Evolutionary conservation across 2,329 filamentous ascomycete species (phyloP).

Genomic region (Colletotrichum lini): DNA sequence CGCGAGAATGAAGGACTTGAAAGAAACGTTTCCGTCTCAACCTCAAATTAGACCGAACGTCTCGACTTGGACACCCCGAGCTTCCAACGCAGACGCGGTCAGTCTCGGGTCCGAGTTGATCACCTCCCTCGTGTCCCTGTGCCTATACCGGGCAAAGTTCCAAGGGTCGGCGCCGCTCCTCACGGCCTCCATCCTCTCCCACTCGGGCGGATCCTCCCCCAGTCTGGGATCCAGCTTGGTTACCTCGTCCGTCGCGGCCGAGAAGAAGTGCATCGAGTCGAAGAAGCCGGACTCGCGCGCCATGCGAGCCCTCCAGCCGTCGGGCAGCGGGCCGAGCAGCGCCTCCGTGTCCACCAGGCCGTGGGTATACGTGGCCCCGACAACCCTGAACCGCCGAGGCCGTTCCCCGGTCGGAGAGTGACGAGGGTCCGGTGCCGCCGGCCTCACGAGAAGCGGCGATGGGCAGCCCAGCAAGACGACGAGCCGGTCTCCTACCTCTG

Average conservation of each 20-base stretch:
- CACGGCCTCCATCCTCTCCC: slow-evolving; percentile 2
- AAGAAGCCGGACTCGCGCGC: neutral
- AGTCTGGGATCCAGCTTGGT: neutral
- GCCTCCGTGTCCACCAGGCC: slow-evolving; percentile 29
- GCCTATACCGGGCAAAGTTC: slow-evolving; percentile 1
- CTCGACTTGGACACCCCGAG: neutral
- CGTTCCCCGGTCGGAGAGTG: neutral
- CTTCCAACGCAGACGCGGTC: neutral
- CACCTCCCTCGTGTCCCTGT: neutral
- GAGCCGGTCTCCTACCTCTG: slow-evolving; percentile 1
- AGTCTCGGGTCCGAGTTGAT: neutral
- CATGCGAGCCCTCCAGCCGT: slow-evolving; percentile 8
- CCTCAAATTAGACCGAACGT: neutral
- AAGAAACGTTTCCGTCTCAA: too few relatives aligned
- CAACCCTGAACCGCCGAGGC: neutral
- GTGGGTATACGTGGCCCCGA: slow-evolving; percentile 26
- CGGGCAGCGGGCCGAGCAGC: slow-evolving; percentile 18
- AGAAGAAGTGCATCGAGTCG: slow-evolving; percentile 16
- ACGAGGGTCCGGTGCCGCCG: neutral
- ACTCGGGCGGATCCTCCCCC: neutral
- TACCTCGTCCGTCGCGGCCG: neutral
- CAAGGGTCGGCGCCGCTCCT: neutral
- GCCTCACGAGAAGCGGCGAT: neutral
- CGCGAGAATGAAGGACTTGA: too few relatives aligned
- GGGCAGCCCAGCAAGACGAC: slow-evolving; percentile 2